A percentile compares a stretch with the other conserved stretches of the same genome.
phyloP scores from a whole-genome alignment of 495 filamentous ascomycete genomes.

The Sphaerosporella brunnea region DNA sequence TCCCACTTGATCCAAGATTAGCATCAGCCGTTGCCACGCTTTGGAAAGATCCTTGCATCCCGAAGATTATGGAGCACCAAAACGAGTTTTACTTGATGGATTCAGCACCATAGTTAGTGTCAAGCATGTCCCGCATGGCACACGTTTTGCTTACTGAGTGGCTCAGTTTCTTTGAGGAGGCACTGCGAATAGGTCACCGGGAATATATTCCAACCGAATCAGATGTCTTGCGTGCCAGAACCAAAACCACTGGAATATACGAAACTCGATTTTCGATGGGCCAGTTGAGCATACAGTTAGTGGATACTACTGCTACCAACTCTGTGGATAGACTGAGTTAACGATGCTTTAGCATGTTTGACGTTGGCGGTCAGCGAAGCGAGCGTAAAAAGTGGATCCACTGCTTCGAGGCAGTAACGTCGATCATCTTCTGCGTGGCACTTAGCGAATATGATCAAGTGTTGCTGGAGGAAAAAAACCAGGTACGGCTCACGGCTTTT shows the following conservation, averaged over 20 bases:
- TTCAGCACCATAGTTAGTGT: slow-evolving; percentile 85
- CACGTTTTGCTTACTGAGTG: neutral
- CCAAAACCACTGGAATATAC: slow-evolving; percentile 99
- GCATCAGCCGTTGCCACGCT: slow-evolving; percentile 67
- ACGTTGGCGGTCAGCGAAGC: slow-evolving; percentile 90
- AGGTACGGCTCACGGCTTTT: slow-evolving; percentile 38
- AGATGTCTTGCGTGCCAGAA: slow-evolving; percentile 85
- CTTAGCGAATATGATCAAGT: slow-evolving; percentile 98
- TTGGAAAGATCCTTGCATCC: slow-evolving; percentile 79
- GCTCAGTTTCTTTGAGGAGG: slow-evolving; percentile 83
- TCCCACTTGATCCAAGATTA: slow-evolving; percentile 56
- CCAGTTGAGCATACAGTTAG: slow-evolving; percentile 92
- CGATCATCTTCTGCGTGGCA: slow-evolving; percentile 99
- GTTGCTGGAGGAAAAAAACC: slow-evolving; percentile 86
- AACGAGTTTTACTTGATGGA: slow-evolving; percentile 99
- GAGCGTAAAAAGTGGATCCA: slow-evolving; percentile 99
- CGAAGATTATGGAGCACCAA: slow-evolving; percentile 73
- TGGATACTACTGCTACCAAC: neutral
- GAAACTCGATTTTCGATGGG: slow-evolving; percentile 97
- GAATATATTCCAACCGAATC: slow-evolving; percentile 83
- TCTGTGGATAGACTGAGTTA: slow-evolving; percentile 9
- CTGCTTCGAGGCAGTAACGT: slow-evolving; percentile 98
- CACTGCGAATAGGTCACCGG: slow-evolving; percentile 59
- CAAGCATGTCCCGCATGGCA: neutral
- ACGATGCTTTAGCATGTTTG: slow-evolving; percentile 66